Evolutionary conservation across 2,329 filamentous ascomycete genomes (phyloP).

Genomic region (Metarhizium rileyi): DNA sequence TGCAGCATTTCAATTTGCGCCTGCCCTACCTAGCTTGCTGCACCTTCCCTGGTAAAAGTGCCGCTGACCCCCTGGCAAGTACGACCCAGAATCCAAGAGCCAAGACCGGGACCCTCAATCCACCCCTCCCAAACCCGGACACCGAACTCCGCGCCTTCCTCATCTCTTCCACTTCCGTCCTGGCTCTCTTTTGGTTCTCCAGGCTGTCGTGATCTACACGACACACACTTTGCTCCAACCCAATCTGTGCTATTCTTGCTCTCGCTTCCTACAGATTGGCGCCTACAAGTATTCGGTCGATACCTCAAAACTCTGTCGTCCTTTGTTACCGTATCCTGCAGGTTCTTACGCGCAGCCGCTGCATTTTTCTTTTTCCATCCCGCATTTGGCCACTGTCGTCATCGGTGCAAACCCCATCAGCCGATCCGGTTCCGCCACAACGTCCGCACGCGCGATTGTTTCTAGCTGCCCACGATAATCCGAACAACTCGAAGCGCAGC

Average conservation of each 20-base stretch:
- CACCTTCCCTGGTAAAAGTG: background rate
- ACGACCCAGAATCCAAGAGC: background rate
- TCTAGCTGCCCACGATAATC: background rate
- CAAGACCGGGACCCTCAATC: background rate
- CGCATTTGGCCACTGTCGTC: constrained; percentile 2
- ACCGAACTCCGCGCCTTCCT: background rate
- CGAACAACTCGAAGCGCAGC: background rate
- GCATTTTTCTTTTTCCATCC: background rate
- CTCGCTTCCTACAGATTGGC: background rate
- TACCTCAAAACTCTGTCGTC: background rate
- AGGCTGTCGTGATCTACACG: background rate
- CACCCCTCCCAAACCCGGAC: background rate
- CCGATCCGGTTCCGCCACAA: background rate
- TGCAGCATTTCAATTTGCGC: background rate
- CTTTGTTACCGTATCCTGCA: background rate
- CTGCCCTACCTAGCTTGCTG: background rate
- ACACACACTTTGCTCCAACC: background rate
- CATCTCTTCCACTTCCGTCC: background rate
- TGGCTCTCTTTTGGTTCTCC: background rate
- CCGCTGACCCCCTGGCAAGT: background rate
- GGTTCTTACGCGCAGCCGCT: background rate
- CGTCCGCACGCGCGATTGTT: background rate
- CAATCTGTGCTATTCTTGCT: background rate
- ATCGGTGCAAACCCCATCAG: background rate
- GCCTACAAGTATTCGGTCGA: background rate